phyloP scores from a whole-genome alignment of 2,329 filamentous ascomycete genomes.

The Samsoniella hepiali region DNA sequence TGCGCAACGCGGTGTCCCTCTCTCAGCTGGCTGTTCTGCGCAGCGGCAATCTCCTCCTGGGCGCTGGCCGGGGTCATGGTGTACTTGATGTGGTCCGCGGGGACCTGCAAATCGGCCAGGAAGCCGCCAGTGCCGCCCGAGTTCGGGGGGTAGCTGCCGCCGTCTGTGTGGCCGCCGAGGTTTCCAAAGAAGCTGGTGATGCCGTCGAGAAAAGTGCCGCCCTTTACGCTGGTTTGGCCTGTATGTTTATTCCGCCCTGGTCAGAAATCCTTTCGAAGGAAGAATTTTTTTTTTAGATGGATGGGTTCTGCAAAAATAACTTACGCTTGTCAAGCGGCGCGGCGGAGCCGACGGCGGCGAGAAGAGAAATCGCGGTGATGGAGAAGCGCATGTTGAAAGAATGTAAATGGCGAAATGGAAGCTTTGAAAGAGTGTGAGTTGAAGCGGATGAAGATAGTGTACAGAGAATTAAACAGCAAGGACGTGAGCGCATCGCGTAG shows the following conservation, averaged over 20 bases:
- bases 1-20: constrained; percentile 15
- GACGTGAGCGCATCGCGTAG: background rate
- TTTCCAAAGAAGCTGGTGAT: constrained; percentile 11
- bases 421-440: background rate
- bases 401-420: background rate
- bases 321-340: constrained; percentile 13
- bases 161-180: constrained; percentile 13
- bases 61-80: constrained; percentile 11
- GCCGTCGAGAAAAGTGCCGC: constrained; percentile 2
- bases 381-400: constrained; percentile 8
- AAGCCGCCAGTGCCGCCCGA: constrained; percentile 9
- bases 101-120: constrained; percentile 3
- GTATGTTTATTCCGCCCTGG: too few relatives aligned
- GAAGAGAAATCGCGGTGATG: background rate
- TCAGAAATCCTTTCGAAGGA: background rate
- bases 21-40: constrained; percentile 13
- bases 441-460: background rate
- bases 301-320: background rate
- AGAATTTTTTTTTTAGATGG: background rate
- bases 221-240: background rate
- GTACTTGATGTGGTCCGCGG: constrained; percentile 9
- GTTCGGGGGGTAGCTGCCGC: background rate
- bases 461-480: too few relatives aligned
- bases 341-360: constrained; percentile 1
- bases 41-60: background rate